phyloP scores from a whole-genome alignment of 495 filamentous ascomycete species.

The Daldinia concentrica region DNA sequence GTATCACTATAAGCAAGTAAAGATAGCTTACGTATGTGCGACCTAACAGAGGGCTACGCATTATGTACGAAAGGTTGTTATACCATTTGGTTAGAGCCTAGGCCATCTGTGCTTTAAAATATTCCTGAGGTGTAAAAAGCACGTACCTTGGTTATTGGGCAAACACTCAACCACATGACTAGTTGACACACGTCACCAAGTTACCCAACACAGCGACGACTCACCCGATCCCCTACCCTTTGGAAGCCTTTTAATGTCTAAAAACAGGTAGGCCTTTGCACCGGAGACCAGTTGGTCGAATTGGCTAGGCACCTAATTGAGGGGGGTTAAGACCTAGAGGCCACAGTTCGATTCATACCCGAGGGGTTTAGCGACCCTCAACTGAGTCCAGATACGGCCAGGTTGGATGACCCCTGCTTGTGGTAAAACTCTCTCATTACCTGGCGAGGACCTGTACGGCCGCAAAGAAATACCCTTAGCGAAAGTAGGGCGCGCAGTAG shows the following conservation, averaged over 20 bases:
- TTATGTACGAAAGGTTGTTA: no score
- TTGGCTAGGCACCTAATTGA: background rate
- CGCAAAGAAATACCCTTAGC: slow-evolving; percentile 23
- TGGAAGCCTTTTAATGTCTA: no score
- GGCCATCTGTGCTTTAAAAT: background rate
- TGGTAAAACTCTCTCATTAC: background rate
- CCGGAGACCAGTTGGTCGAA: background rate
- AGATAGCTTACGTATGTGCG: no score
- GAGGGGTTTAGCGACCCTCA: background rate
- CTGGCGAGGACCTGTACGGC: background rate
- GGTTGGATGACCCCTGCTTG: slow-evolving; percentile 9
- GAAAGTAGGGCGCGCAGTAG: slow-evolving; percentile 32
- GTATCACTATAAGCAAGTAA: no score
- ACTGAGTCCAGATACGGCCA: slow-evolving; percentile 9
- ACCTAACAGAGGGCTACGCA: no score
- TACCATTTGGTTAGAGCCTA: background rate
- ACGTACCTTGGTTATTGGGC: background rate
- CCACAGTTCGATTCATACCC: background rate
- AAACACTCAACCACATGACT: no score
- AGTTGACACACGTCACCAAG: no score
- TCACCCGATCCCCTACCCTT: no score
- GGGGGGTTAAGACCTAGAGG: background rate
- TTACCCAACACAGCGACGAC: background rate
- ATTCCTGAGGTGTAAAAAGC: background rate
- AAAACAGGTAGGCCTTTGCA: no score